Percentiles rank a stretch among this genome's conserved stretches.
Conservation (phyloP, 371 early-diverging fungal genomes). For the Phascolomyces articulosus region DNA sequence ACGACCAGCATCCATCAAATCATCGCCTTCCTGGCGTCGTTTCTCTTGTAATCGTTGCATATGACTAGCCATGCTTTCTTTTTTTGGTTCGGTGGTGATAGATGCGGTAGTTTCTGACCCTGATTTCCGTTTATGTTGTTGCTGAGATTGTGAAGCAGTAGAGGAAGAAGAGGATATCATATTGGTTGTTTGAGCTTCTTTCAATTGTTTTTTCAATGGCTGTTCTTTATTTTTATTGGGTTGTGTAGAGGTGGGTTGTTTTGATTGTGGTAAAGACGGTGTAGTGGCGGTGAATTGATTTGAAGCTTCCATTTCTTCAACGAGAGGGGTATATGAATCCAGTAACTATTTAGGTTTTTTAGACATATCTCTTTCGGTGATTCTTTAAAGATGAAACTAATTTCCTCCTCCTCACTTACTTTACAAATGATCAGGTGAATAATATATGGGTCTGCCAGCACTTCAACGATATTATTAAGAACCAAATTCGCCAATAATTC, state of each 20-base stretch:
- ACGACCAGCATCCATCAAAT: constrained; percentile 18
- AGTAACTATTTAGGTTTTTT: constrained; percentile 22
- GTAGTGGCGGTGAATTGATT: constrained; percentile 11
- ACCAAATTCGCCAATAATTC: constrained; percentile 59
- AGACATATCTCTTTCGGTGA: too few relatives aligned
- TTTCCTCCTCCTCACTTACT: too few relatives aligned
- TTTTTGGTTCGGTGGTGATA: constrained; percentile 6
- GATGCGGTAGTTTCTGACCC: background rate
- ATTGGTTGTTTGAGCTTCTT: constrained; percentile 22
- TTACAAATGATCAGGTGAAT: constrained; percentile 63
- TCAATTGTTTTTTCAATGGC: constrained; percentile 5
- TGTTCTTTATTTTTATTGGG: background rate
- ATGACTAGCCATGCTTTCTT: constrained; percentile 35
- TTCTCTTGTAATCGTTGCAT: constrained; percentile 46
- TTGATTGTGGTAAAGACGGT: constrained; percentile 3
- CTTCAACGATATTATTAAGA: constrained; percentile 47
- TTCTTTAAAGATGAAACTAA: too few relatives aligned
- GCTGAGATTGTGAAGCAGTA: too few relatives aligned
- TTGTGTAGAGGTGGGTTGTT: background rate
- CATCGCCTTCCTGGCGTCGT: constrained; percentile 28
- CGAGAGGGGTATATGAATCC: constrained; percentile 23
- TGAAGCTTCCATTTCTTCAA: constrained; percentile 38
- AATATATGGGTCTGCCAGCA: constrained; percentile 59
- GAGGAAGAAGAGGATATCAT: constrained; percentile 3
- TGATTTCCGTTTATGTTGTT: too few relatives aligned